Evolutionary conservation across 345 rosid genomes (phyloP).

Genomic region (Rhodamnia rubescens): DNA sequence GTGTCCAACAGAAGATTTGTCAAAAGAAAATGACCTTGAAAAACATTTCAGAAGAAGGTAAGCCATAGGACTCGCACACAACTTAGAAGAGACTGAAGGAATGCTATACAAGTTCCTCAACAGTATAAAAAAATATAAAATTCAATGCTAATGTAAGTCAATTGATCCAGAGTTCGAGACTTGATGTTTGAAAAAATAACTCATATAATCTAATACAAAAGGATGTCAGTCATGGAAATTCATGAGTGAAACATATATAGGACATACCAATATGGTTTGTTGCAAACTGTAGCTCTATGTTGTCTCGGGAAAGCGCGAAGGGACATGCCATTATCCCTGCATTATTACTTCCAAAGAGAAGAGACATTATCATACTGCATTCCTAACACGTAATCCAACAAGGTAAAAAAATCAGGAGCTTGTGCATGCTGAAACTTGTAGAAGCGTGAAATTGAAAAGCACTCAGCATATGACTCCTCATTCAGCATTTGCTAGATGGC

Average conservation of each 20-base stretch:
- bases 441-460: not conserved
- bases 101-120: not conserved
- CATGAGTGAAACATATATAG: too few relatives aligned
- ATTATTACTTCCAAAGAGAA: constrained; percentile 37
- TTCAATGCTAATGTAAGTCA: not conserved
- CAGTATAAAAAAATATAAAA: not conserved
- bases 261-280: constrained; percentile 52
- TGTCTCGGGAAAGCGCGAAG: constrained; percentile 36
- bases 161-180: not conserved
- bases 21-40: constrained; percentile 61
- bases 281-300: constrained; percentile 45
- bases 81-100: not conserved
- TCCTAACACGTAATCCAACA: not conserved
- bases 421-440: not conserved
- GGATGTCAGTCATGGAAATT: not conserved
- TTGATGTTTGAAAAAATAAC: not conserved
- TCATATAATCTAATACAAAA: not conserved
- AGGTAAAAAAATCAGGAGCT: not conserved
- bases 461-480: not conserved
- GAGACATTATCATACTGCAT: not conserved
- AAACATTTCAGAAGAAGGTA: not conserved
- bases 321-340: constrained; percentile 63
- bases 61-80: not conserved
- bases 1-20: constrained; percentile 44
- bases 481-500: not conserved